Base-by-base conservation (phyloP, 2,329 filamentous ascomycete species). In the Cercospora sp. region DNA sequence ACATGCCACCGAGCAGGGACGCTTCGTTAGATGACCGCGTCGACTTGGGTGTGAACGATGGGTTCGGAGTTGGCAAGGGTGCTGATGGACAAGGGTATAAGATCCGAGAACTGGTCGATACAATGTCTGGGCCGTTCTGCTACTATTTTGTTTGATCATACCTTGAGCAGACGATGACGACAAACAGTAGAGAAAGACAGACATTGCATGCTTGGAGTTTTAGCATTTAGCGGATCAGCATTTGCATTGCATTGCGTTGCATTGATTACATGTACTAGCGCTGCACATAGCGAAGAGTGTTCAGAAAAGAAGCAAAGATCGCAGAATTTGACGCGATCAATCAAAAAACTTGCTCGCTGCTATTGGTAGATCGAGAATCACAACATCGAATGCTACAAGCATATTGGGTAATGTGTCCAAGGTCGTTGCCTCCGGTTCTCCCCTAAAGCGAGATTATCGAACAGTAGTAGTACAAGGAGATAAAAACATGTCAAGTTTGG, bases 1-100 rank as follows among this genome's bases (percentile, higher is more conserved):
- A 71, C 30, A 30, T 3, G 0, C 69, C 69, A 23, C 69, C 69
- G 10, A 67, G 64, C 36, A 23, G 66, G 8, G 69, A 72, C 42
- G 58, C 67, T 5, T 72, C 68, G 2, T 39, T 73, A 42, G 71
- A 73, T 20, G 71, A 73, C 55, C 13, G 67, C 9, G 64, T 73
- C 10, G 63, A 73, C 3, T 10, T 72, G 26, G 71, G 70, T 3
- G 66, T 71, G 16, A 67, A 69, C 48, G 70, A 58, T 42, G 67
- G 48, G 16, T 45, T 55, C 2, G 65, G 65, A 3, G 69, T 70
- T 10, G 53, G 26, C 53, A 39, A 65, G 16, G 62, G 62, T 4
- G 18, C 48, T 4, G 31, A 67, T 48, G 69, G 36, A 23, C 28
- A 48, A 9, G 67, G 67, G 1, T 69, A 71, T 10, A 67, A 60